Conservation (phyloP, 768 basidiomycete species). For the Mycena crocata region DNA sequence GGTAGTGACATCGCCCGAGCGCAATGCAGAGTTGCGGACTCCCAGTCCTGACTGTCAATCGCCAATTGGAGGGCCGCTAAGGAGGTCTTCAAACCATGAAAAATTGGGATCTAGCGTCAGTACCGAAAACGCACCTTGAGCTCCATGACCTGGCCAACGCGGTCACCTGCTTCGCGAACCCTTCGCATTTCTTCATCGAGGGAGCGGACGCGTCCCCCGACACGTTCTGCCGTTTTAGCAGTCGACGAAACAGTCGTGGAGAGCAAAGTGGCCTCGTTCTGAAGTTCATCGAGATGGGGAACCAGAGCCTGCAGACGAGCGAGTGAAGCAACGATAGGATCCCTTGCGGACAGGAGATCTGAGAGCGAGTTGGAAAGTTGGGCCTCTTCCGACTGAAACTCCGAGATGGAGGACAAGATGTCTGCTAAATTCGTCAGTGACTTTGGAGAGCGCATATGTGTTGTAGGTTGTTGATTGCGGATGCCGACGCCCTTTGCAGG, state of each 20-base stretch:
- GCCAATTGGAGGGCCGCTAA: constrained; percentile 69
- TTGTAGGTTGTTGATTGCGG: background rate
- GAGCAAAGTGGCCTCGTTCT: constrained; percentile 66
- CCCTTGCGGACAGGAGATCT: constrained; percentile 73
- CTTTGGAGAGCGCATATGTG: constrained; percentile 39
- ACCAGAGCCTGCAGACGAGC: constrained; percentile 68
- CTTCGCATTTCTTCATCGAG: constrained; percentile 95
- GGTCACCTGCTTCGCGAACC: constrained; percentile 90
- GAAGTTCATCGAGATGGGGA: constrained; percentile 73
- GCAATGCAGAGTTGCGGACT: constrained; percentile 91
- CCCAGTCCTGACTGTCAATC: constrained; percentile 93
- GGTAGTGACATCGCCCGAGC: constrained; percentile 91
- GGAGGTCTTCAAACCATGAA: constrained; percentile 48
- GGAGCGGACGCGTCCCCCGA: constrained; percentile 89
- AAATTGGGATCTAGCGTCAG: background rate
- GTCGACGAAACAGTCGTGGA: constrained; percentile 73
- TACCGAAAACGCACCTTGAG: constrained; percentile 75
- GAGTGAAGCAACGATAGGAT: constrained; percentile 74
- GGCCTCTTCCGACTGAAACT: constrained; percentile 81
- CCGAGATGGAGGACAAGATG: constrained; percentile 79
- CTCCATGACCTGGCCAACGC: constrained; percentile 93
- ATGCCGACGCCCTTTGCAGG: background rate
- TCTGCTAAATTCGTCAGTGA: constrained; percentile 72
- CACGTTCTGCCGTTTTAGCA: constrained; percentile 84
- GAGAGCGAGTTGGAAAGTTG: constrained; percentile 81